Percentiles rank a stretch among this genome's conserved stretches.
Conservation (phyloP, 176 grass and related monocot species). For the Stipa capillata region DNA sequence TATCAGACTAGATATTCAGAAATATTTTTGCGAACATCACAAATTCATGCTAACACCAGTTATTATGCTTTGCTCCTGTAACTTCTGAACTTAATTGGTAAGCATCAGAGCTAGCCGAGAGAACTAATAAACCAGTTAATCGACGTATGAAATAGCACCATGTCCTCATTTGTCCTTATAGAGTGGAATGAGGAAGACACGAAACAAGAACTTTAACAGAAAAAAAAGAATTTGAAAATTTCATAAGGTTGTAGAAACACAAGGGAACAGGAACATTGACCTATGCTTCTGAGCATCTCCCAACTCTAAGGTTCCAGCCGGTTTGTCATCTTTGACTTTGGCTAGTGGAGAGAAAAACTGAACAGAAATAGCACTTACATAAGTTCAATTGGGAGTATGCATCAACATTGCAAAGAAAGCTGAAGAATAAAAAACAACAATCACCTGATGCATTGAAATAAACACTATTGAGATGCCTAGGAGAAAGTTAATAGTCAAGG, state of each 20-base stretch:
- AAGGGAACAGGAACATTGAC: conserved; percentile 19
- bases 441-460: conserved; percentile 99
- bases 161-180: too few species aligned
- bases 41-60: background rate
- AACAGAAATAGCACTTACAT: conserved; percentile 15
- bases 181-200: too few species aligned
- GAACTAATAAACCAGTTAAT: background rate
- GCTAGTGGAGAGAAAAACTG: conserved; percentile 98
- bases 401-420: background rate
- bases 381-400: background rate
- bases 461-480: conserved; percentile 95
- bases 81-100: background rate
- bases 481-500: conserved; percentile 91
- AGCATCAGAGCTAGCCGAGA: background rate
- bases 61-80: background rate
- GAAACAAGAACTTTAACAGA: background rate
- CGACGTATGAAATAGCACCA: background rate
- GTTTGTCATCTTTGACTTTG: conserved; percentile 90
- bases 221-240: background rate
- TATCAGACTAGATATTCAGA: conserved; percentile 10
- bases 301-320: conserved; percentile 51
- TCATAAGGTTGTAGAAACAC: background rate
- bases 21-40: background rate
- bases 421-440: conserved; percentile 3
- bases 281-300: conserved; percentile 59